phyloP scores from a whole-genome alignment of 768 basidiomycete genomes.

The Terana coerulea region DNA sequence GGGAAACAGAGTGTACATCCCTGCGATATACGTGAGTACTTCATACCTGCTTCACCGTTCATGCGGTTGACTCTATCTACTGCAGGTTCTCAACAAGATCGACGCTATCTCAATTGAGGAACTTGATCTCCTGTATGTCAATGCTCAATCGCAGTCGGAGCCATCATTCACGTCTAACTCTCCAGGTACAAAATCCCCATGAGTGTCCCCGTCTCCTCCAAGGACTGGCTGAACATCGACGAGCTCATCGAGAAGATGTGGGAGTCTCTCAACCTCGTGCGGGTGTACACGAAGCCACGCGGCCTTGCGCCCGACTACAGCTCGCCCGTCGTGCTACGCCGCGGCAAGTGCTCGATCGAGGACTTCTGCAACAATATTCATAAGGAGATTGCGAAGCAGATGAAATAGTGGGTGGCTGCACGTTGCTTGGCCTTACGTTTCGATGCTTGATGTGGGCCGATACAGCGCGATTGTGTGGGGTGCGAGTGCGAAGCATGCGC shows the following conservation, averaged over 20 bases:
- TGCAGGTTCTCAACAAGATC: slow-evolving; percentile 76
- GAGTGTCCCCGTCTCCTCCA: slow-evolving; percentile 91
- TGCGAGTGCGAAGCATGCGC: slow-evolving; percentile 91
- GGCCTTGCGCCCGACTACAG: slow-evolving; percentile 89
- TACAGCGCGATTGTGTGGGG: slow-evolving; percentile 90
- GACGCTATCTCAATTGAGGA: slow-evolving; percentile 99
- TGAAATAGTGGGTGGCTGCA: slow-evolving; percentile 76
- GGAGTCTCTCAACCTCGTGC: slow-evolving; percentile 86
- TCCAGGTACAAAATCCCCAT: slow-evolving; percentile 89
- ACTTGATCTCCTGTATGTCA: slow-evolving; percentile 77
- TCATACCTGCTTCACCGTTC: neutral
- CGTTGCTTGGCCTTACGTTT: neutral
- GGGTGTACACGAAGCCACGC: slow-evolving; percentile 95
- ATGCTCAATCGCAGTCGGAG: neutral
- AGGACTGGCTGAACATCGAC: slow-evolving; percentile 95
- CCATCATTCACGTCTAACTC: neutral
- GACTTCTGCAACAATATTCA: slow-evolving; percentile 94
- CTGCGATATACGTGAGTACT: slow-evolving; percentile 75
- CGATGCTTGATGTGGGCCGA: neutral
- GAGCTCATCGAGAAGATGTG: slow-evolving; percentile 94
- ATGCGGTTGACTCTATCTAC: neutral
- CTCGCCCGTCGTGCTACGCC: slow-evolving; percentile 82
- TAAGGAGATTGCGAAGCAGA: slow-evolving; percentile 95
- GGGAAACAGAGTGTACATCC: slow-evolving; percentile 94
- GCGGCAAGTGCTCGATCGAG: slow-evolving; percentile 62